phyloP scores from a whole-genome alignment of 192 early-diverging fungal species.

The Umbelopsis ramanniana region DNA sequence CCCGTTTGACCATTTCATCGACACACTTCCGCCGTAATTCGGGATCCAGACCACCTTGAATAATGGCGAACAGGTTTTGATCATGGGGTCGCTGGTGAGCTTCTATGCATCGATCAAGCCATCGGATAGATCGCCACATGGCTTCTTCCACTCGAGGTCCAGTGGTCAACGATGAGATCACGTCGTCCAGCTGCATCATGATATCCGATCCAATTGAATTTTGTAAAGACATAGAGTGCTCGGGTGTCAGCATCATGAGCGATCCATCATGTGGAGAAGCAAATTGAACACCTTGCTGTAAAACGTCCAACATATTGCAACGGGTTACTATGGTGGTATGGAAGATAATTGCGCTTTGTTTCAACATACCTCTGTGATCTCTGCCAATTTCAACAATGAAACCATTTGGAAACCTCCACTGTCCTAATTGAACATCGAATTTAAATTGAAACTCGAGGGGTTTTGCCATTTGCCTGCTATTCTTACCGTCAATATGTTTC shows the following conservation, averaged over 20 bases:
- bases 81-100: conserved; percentile 70
- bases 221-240: conserved; percentile 85
- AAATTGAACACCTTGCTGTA: conserved; percentile 77
- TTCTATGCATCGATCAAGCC: conserved; percentile 84
- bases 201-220: conserved; percentile 89
- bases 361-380: conserved; percentile 68
- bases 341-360: no score
- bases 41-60: conserved; percentile 81
- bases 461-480: no score
- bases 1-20: conserved; percentile 77
- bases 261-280: conserved; percentile 84
- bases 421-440: conserved; percentile 42
- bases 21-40: conserved; percentile 73
- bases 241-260: conserved; percentile 82
- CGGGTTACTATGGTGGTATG: no score
- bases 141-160: conserved; percentile 87
- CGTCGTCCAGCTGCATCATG: conserved; percentile 93
- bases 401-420: conserved; percentile 93
- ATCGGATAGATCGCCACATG: conserved; percentile 87
- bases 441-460: no score
- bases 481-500: conserved; percentile 72
- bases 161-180: conserved; percentile 80
- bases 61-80: conserved; percentile 89
- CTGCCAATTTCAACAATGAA: conserved; percentile 79
- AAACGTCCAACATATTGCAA: background rate